These are phyloP conservation scores for Diaporthe nobilis DNA, from an alignment of 2,329 filamentous ascomycete species.

Conservation along the genomic window DNA sequence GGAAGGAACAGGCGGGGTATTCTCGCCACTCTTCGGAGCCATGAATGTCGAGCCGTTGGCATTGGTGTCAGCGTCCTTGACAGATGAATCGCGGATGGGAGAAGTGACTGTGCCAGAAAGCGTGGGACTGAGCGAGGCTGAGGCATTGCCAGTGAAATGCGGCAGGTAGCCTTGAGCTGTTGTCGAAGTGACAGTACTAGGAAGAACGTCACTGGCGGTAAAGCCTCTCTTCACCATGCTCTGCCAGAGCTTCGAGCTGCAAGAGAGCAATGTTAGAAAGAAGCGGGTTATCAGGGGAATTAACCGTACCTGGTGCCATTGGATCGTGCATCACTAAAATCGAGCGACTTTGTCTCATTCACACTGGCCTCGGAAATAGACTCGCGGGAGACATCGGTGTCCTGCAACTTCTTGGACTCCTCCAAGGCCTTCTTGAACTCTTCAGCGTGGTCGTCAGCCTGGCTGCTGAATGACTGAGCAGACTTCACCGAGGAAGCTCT, in stretches of 20 bases:
- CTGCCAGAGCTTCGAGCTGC: constrained; percentile 63
- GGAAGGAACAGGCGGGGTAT: constrained; percentile 46
- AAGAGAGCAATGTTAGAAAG: constrained; percentile 26
- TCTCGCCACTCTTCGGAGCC: constrained; percentile 46
- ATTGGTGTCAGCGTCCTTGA: constrained; percentile 43
- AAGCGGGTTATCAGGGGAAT: background rate
- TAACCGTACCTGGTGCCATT: constrained; percentile 39
- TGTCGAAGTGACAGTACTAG: constrained; percentile 65
- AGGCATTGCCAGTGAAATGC: constrained; percentile 66
- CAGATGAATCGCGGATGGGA: constrained; percentile 42
- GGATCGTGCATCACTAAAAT: constrained; percentile 40
- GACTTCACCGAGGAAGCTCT: constrained; percentile 39
- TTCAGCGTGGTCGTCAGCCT: constrained; percentile 44
- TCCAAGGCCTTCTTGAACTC: constrained; percentile 41
- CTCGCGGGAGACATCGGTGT: constrained; percentile 22
- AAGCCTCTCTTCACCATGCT: constrained; percentile 67
- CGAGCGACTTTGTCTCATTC: constrained; percentile 40
- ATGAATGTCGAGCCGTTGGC: constrained; percentile 50
- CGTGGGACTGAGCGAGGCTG: constrained; percentile 54
- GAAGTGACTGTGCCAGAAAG: constrained; percentile 44
- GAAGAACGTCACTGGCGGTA: constrained; percentile 54
- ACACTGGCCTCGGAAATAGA: constrained; percentile 35
- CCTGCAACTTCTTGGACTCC: constrained; percentile 26
- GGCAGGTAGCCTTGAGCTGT: constrained; percentile 69
- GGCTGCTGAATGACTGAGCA: constrained; percentile 45